Evolutionary conservation across 129 eudicot species (phyloP).

Genomic region (Saussurea involucrata): DNA sequence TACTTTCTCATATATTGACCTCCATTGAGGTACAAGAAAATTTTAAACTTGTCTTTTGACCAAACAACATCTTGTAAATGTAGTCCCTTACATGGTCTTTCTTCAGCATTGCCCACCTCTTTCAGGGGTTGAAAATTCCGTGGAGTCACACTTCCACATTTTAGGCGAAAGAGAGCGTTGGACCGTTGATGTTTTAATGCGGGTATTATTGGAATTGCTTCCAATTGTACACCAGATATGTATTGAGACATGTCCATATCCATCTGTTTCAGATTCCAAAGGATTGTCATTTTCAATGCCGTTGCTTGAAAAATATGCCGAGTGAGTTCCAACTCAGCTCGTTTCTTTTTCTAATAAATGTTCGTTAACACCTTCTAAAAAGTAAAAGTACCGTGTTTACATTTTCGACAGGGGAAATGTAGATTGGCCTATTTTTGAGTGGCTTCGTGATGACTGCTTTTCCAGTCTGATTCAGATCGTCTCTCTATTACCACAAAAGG

Average conservation of each 20-base stretch:
- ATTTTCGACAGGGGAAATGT: slow-evolving; percentile 62
- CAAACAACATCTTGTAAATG: not conserved
- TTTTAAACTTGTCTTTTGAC: slow-evolving; percentile 2
- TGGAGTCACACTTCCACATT: slow-evolving; percentile 83
- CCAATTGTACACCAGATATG: slow-evolving; percentile 69
- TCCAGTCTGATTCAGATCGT: slow-evolving; percentile 72
- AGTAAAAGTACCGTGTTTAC: not conserved
- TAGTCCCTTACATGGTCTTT: slow-evolving; percentile 32
- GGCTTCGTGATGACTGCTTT: slow-evolving; percentile 93
- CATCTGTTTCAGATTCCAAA: slow-evolving; percentile 54
- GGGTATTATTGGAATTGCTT: slow-evolving; percentile 69
- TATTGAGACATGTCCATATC: slow-evolving; percentile 82
- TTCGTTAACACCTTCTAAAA: not conserved
- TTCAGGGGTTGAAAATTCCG: slow-evolving; percentile 91
- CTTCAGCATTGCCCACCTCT: slow-evolving; percentile 92
- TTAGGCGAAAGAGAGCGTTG: slow-evolving; percentile 97
- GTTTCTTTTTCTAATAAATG: not conserved
- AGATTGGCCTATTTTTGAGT: slow-evolving; percentile 90
- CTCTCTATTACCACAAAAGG: slow-evolving; percentile 84
- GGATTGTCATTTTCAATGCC: slow-evolving; percentile 51
- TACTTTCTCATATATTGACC: slow-evolving; percentile 72
- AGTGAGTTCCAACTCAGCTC: slow-evolving; percentile 39
- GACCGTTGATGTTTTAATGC: slow-evolving; percentile 79
- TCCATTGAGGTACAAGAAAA: slow-evolving; percentile 67
- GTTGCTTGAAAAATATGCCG: slow-evolving; percentile 70